phyloP scores from a whole-genome alignment of 2,329 filamentous ascomycete genomes.

The Aquanectria penicillioides region DNA sequence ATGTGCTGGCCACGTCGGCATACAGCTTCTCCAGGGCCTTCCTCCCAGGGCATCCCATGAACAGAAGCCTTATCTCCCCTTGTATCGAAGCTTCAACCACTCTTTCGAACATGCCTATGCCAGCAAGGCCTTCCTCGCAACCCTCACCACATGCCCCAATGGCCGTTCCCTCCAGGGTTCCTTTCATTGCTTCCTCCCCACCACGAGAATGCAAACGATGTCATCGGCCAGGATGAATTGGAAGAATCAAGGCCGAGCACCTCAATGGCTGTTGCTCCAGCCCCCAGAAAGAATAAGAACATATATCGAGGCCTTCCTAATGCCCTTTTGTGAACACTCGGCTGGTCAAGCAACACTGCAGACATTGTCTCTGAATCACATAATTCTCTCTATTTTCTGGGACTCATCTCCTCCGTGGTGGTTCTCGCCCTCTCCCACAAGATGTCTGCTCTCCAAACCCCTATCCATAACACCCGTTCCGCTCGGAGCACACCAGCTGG shows the following conservation, averaged over 20 bases:
- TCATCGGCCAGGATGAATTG: conserved; percentile 38
- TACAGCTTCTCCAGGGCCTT: conserved; percentile 31
- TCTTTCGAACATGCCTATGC: conserved; percentile 24
- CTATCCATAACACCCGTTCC: conserved; percentile 32
- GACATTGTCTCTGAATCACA: not conserved
- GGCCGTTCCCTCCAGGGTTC: conserved; percentile 20
- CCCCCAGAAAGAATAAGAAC: not conserved
- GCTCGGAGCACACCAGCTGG: conserved; percentile 38
- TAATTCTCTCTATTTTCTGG: not conserved
- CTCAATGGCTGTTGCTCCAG: not conserved
- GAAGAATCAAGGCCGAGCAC: conserved; percentile 33
- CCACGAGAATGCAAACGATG: conserved; percentile 30
- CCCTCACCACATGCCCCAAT: conserved; percentile 21
- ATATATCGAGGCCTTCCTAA: conserved; percentile 32
- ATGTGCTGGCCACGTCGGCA: conserved; percentile 35
- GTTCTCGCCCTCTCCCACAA: not conserved
- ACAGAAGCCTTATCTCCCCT: conserved; percentile 24
- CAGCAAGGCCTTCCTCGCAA: conserved; percentile 18
- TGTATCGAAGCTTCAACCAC: conserved; percentile 31
- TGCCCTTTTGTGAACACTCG: not conserved
- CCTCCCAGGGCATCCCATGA: conserved; percentile 40
- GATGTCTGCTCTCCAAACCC: conserved; percentile 35
- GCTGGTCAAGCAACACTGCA: not conserved
- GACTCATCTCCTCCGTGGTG: not conserved
- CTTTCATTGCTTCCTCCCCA: conserved; percentile 31